phyloP scores from a whole-genome alignment of 1,284 basidiomycete genomes.

The Fomitiporia mediterranea region DNA sequence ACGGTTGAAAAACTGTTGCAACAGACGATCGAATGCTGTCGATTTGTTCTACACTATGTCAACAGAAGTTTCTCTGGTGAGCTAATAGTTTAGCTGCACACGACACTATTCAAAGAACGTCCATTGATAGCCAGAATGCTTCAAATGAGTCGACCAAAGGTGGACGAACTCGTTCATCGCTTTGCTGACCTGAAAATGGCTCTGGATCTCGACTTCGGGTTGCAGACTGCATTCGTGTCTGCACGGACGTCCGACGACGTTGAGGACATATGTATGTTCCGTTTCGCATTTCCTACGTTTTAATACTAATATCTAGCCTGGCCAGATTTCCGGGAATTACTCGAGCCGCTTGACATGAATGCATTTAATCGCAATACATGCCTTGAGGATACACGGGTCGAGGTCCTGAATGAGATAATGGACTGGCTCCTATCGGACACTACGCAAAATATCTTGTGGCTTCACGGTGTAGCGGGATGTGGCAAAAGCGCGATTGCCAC shows the following conservation, averaged over 20 bases:
- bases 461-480: not conserved
- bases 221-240: not conserved
- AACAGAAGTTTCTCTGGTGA: not conserved
- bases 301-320: too few species aligned
- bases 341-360: not conserved
- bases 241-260: not conserved
- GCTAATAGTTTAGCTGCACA: not conserved
- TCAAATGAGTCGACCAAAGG: not conserved
- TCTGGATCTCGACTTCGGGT: not conserved
- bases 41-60: not conserved
- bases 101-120: not conserved
- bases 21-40: not conserved
- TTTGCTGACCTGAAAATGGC: not conserved
- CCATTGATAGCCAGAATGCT: not conserved
- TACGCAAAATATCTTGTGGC: not conserved
- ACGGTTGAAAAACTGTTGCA: not conserved
- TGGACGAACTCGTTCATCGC: not conserved
- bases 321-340: not conserved
- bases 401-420: not conserved
- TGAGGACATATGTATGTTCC: not conserved
- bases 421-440: not conserved
- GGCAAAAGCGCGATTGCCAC: constrained; percentile 5
- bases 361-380: not conserved
- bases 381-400: not conserved
- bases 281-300: not conserved